These are phyloP conservation scores for Ilex paraguariensis DNA, from an alignment of 305 asterid genomes.

Conservation along the genomic window DNA sequence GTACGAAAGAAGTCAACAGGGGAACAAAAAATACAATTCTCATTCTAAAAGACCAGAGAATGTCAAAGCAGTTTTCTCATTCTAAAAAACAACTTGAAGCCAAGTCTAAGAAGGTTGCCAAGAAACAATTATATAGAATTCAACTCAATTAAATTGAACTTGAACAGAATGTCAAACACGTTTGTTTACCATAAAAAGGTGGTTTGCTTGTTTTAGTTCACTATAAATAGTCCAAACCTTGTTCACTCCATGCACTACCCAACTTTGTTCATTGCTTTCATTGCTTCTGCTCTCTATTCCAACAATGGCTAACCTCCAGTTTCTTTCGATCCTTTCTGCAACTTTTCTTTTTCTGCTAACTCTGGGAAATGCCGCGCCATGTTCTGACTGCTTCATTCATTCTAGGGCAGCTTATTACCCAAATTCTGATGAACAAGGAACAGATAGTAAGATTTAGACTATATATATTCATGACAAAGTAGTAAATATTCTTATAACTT, in stretches of 20 bases:
- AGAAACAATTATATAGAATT: constrained; percentile 12
- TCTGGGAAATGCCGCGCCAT: constrained; percentile 38
- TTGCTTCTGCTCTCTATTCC: not conserved
- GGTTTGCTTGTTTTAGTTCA: not conserved
- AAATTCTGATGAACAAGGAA: constrained; percentile 69
- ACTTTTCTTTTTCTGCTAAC: constrained; percentile 32
- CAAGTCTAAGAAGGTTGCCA: constrained; percentile 26
- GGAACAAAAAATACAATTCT: too few species aligned
- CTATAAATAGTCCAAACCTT: constrained; percentile 38
- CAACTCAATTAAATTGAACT: constrained; percentile 3
- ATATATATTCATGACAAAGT: too few species aligned
- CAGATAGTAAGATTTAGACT: constrained; percentile 48
- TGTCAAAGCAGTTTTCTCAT: too few species aligned
- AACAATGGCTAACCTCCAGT: constrained; percentile 27
- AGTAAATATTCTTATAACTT: too few species aligned
- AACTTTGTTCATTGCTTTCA: constrained; percentile 16
- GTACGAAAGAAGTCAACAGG: too few species aligned
- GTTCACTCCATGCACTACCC: constrained; percentile 22
- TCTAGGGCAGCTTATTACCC: constrained; percentile 75
- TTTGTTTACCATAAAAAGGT: constrained; percentile 18
- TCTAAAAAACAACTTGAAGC: not conserved
- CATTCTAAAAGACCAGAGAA: too few species aligned
- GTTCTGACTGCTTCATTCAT: constrained; percentile 54
- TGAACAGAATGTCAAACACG: constrained; percentile 12
- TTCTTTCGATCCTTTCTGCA: constrained; percentile 20